Percentiles rank a stretch among this genome's conserved stretches.
phyloP scores from a whole-genome alignment of 2,329 filamentous ascomycete species.

The Trichoderma arundinaceum region DNA sequence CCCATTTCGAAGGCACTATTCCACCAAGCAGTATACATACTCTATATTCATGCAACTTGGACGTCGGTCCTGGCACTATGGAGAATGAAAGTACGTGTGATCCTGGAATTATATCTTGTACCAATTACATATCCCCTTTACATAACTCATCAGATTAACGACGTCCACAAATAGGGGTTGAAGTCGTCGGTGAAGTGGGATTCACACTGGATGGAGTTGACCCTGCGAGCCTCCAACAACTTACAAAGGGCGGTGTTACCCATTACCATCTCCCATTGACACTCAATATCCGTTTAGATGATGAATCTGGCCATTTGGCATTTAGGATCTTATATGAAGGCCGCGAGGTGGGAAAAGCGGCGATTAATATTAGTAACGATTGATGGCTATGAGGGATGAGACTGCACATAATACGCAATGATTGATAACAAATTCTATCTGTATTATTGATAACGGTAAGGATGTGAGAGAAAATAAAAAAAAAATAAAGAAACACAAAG shows the following conservation, averaged over 20 bases:
- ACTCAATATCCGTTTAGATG: conserved; percentile 13
- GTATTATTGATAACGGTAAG: too few relatives aligned
- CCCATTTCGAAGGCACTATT: rapidly evolving
- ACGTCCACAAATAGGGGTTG: neutral
- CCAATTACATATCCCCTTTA: too few relatives aligned
- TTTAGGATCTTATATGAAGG: conserved; percentile 5
- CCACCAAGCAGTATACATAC: neutral
- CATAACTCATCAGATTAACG: neutral
- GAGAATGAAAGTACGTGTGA: neutral
- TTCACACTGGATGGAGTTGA: neutral
- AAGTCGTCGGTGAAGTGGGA: neutral
- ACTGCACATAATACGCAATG: too few relatives aligned
- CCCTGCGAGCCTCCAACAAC: neutral
- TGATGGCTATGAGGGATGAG: neutral
- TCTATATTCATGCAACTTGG: neutral
- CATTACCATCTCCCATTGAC: neutral
- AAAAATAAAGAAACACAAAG: too few relatives aligned
- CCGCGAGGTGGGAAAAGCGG: conserved; percentile 15
- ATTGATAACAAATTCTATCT: too few relatives aligned
- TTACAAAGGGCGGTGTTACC: neutral
- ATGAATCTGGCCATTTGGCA: conserved; percentile 1
- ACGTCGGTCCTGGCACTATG: neutral
- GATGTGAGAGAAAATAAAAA: too few relatives aligned
- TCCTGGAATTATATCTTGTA: neutral
- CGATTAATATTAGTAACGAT: conserved; percentile 2